Evolutionary conservation across 2,329 filamentous ascomycete species (phyloP).

Genomic region (Pezicula radicicola): DNA sequence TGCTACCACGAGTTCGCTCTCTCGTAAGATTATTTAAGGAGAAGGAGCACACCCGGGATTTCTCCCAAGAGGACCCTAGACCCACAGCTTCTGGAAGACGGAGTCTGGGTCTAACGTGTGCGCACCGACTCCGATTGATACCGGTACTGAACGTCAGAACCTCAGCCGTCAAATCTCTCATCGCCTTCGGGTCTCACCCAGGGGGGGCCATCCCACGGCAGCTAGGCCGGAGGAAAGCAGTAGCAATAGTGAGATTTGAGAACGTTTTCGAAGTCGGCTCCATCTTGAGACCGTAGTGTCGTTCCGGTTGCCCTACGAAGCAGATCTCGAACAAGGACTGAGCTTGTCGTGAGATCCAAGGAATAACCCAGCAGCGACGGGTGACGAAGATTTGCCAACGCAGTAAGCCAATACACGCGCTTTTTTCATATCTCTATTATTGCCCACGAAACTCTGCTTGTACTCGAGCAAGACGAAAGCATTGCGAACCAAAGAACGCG

Average conservation of each 20-base stretch:
- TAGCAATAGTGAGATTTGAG: not conserved
- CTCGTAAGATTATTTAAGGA: not conserved
- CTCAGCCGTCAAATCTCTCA: too few relatives aligned
- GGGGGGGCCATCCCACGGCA: too few relatives aligned
- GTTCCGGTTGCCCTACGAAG: conserved; percentile 19
- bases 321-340: conserved; percentile 21
- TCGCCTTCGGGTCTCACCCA: too few relatives aligned
- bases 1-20: not conserved
- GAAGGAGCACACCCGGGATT: not conserved
- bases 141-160: too few relatives aligned
- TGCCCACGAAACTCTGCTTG: conserved; percentile 12
- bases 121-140: not conserved
- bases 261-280: conserved; percentile 4
- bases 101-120: not conserved
- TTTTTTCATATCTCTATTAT: conserved; percentile 13
- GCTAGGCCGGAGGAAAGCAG: not conserved
- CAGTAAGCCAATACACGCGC: conserved; percentile 18
- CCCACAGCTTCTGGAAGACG: not conserved
- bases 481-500: conserved; percentile 79
- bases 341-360: conserved; percentile 24
- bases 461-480: conserved; percentile 36
- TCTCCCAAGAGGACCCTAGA: not conserved
- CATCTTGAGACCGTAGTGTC: conserved; percentile 14
- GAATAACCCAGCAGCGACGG: conserved; percentile 19
- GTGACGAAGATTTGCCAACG: conserved; percentile 21